Evolutionary conservation across 164 flowering plant genomes (phyloP), one percentile per base, ranked within the genome.

Genomic region (Sextonia rubra): DNA sequence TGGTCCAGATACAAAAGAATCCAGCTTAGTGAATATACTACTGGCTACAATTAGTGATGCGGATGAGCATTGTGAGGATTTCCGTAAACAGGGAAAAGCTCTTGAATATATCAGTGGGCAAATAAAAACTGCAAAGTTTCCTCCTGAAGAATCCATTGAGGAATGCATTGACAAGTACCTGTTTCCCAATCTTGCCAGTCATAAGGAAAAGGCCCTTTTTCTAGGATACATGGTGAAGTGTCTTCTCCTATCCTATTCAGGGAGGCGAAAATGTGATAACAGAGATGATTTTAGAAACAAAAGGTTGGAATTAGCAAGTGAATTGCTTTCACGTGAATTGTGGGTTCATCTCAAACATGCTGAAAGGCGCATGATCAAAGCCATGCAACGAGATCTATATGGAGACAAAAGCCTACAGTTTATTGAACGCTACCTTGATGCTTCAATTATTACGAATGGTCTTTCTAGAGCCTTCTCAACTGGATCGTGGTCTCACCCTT

Each of bases 381-480:
- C 91, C 1, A 76, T 95, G 84, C 99, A 95, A 71, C 86, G 89
- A 81, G 94, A 90, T 76, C 86, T 95, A 12, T 84, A 86, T 79
- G 89, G 86, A 56, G 94, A 91, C 63, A 86, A 91, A 3, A 64
- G 7, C 18, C 27, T 94, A 71, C 86, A 83, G 12, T 75, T 80
- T 20, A 87, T 95, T 58, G 98, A 95, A n/a, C 86, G 83, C 32
- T 93, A 93, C 76, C 73, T 93, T 66, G 90, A 82, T 77, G 82
- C 82, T 7, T 89, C 98, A 60, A 88, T 95, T 7, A 77, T 95
- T 17, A 91, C 98, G 3, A 95, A 95, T 86, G 98, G 99, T 29
- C 88, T 95, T 29, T 75, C 85, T 9, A 85, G 97, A 81, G 98
- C 99, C 29, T 95, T 93, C 76, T 93, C 99, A 17, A 95, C 98